Evolutionary conservation across 352 stramenopile genomes (phyloP), one percentile per base, ranked within the genome.

Genomic region (Phytophthora fragariaefolia): DNA sequence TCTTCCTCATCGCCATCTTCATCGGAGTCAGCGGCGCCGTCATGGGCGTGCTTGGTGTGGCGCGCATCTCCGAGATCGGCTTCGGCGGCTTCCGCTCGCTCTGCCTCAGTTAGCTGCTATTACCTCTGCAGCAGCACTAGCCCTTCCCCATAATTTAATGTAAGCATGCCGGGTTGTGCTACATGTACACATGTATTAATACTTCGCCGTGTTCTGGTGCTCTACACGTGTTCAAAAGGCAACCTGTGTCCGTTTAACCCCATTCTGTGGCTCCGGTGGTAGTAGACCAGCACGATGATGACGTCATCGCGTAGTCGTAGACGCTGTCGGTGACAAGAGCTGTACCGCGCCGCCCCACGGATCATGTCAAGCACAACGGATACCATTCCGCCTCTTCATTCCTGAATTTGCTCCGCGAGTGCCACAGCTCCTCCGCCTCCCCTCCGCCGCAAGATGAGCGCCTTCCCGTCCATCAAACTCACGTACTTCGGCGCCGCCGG

Each of bases 1-100:
- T 95, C 40, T 89, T 95, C 62, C 60, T 93, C 22, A 82, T 95
- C 18, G 82, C 85, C 0, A 69, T 71, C 26, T 80, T 93, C 26
- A 84, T 95, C n/a, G 85, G 83, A 51, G 74, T 85, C 26, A 93
- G 85, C 47, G 83, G 85, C 18, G 22, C 65, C 13, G 82, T 92
- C 71, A 93, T 95, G 87, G 85, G 85, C 17, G 63, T 92, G 23
- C 51, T 93, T 3, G 87, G 87, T 23, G 63, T 83, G 8, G 65
- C 71, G 18, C 85, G 83, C 58, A 78, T 93, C 36, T 73, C 66
- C 17, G 53, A 80, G 36, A 79, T 88, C n/a, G 87, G 87, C n/a
- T 76, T 93, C 23, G 69, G 74, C 20, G 85, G 85, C 50, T 95
- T 95, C 62, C 81, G 83, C 13, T 86, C 85, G 36, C 76, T 93